Evolutionary conservation across 345 rosid species (phyloP).

Genomic region (Hibiscus syriacus): DNA sequence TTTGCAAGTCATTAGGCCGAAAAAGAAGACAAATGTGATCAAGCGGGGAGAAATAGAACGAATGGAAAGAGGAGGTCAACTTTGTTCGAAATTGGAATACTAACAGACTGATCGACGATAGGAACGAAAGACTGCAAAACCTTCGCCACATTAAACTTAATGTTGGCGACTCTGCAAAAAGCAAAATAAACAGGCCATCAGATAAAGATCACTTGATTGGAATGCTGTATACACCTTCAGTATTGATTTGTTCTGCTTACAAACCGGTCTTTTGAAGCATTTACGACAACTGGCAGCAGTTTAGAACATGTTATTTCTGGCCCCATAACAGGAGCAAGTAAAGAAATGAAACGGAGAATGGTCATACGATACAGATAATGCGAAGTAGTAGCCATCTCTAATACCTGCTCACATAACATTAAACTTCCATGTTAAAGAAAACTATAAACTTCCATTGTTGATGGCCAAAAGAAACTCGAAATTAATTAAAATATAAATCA

Average conservation of each 20-base stretch:
- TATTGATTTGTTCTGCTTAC: not conserved
- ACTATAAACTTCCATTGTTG: not conserved
- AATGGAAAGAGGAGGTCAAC: not conserved
- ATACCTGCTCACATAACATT: conserved; percentile 38
- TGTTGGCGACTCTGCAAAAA: conserved; percentile 77
- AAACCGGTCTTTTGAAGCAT: conserved; percentile 84
- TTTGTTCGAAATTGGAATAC: conserved; percentile 15
- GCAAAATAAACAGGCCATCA: not conserved
- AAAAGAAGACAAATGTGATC: not conserved
- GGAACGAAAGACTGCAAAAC: conserved; percentile 86
- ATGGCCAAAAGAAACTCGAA: not conserved
- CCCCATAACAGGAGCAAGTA: conserved; percentile 89
- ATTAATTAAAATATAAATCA: not conserved
- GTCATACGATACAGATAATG: conserved; percentile 93
- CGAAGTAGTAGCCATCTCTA: conserved; percentile 65
- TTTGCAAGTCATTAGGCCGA: not conserved
- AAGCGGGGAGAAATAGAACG: not conserved
- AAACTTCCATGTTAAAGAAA: conserved; percentile 3
- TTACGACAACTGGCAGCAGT: conserved; percentile 62
- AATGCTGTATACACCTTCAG: not conserved
- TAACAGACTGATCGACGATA: conserved; percentile 68
- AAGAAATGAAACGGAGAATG: conserved; percentile 60
- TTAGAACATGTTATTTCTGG: conserved; percentile 82
- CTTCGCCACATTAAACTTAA: conserved; percentile 90
- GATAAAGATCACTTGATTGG: conserved; percentile 13